Base-by-base conservation (phyloP, 2,329 filamentous ascomycete genomes). In the Fulvia fulva region DNA sequence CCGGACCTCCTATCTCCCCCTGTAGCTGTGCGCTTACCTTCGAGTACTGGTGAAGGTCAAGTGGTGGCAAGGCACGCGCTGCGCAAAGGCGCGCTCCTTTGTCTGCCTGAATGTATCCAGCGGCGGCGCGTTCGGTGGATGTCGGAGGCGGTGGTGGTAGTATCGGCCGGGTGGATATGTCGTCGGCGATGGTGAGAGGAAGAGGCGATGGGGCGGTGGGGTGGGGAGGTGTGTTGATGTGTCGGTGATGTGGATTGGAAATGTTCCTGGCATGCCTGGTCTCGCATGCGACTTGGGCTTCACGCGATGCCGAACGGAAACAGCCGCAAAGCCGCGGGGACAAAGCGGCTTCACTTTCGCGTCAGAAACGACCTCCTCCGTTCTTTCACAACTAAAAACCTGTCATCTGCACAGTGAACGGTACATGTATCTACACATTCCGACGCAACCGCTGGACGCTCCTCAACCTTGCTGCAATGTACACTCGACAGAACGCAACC, bases 61-160 rank as follows among this genome's bases (percentile, higher is more conserved):
- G 51, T 54, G 53, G 57, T 55, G 59, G 62, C 55, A 52, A 60
- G 57, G 53, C 43, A 57, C 62, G 59, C 62, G 62, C 59, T 53
- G 62, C 59, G 55, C 62, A 57, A 58, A 59, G 30, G 58, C 62
- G 62, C 62, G 62, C 55, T 45, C 32, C 41, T 45, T 51, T 52
- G 52, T 54, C 47, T 28, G 26, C 47, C 26, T 28, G 37, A 7
- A 16, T 41, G 37, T 41, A 41, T 41, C 37, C 37, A 41, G 37
- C 37, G 8, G 37, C 37, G 8, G 37, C 12, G 37, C 19, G 37
- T 14, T 41, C 1, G 37, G 37, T n/a, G 37, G 14, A 41, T 14
- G 37, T 19, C 1, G 16, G 19, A 19, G 16, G 37, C 14, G 16
- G n/a, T 7, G 16, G 19, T n/a, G 2, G 37, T 41, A n/a, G 16